Evolutionary conservation across 306 rosid species (phyloP), one percentile per base, ranked within the genome.

Genomic region (Fagus crenata): DNA sequence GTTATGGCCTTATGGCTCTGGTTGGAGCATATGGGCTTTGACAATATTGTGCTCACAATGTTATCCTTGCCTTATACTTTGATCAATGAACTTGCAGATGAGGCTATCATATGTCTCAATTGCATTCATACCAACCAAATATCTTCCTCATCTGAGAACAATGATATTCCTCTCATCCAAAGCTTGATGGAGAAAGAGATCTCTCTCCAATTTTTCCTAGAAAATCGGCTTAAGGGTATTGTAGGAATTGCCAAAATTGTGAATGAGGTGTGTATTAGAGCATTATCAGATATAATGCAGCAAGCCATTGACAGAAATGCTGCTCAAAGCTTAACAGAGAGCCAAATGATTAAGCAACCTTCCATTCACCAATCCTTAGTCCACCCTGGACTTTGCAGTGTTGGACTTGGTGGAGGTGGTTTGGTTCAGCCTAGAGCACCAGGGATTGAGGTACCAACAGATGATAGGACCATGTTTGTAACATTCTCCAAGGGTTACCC

Each of bases 401-500:
- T 69, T 1, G 36, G 49, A 13, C 31, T 5, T 31, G 4, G 46
- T 35, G 22, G 32, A 5, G 63, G 7, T 17, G 63, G 7, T 53
- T 22, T 6, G 49, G 17, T 33, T 59, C 70, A 56, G 35, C 59
- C n/a, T 15, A 36, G 13, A 6, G 17, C n/a, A 32, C 41, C 46
- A 33, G 49, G 14, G 53, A 35, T 15, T 8, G 65, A 11, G 56
- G 81, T 74, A 2, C 78, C 81, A 0, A 85, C 84, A 0, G 89
- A 86, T n/a, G 89, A 77, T 0, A 73, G 97, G 83, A 87, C 97
- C 0, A 64, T 93, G 87, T 93, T 93, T 18, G 83, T 93, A 78
- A 92, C 97, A 0, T 93, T 93, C 84, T 91, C 98, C 0, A 89
- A 89, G 1, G 97, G 97, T 1, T 90, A 90, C 7, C 91, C 84